Evolutionary conservation across 1,284 basidiomycete genomes (phyloP).

Genomic region (Takashimella koratensis): DNA sequence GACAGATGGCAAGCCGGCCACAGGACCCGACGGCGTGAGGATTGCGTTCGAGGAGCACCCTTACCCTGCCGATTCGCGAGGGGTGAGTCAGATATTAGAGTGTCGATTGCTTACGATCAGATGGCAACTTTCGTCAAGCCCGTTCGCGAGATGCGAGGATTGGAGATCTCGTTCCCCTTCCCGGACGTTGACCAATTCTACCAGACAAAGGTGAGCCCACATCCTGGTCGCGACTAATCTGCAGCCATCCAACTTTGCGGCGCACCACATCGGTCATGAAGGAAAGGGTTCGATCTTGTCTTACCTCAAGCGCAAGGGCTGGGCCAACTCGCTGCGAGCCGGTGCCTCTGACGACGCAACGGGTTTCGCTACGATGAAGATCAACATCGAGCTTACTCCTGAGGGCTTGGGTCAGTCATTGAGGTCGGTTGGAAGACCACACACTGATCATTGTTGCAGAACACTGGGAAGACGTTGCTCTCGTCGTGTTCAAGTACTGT

Average conservation of each 20-base stretch:
- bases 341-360: constrained; percentile 65
- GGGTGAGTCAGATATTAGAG: constrained; percentile 55
- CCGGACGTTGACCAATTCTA: constrained; percentile 77
- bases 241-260: constrained; percentile 70
- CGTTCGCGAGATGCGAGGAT: constrained; percentile 79
- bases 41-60: constrained; percentile 69
- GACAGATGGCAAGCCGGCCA: constrained; percentile 31
- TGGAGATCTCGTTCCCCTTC: constrained; percentile 86
- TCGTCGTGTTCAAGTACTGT: constrained; percentile 82
- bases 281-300: constrained; percentile 90
- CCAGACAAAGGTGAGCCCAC: constrained; percentile 58
- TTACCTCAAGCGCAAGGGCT: constrained; percentile 86
- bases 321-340: constrained; percentile 75
- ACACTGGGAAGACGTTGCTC: constrained; percentile 71
- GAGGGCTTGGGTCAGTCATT: constrained; percentile 74
- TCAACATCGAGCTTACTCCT: constrained; percentile 74
- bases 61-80: constrained; percentile 66
- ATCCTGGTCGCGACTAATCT: neutral
- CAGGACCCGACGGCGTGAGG: constrained; percentile 41
- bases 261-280: constrained; percentile 92
- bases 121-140: constrained; percentile 82
- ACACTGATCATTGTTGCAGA: constrained; percentile 49
- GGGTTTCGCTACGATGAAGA: constrained; percentile 86
- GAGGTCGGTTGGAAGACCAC: too few species aligned
- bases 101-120: constrained; percentile 48